Conservation (phyloP, 2,329 filamentous ascomycete genomes). For the Aureobasidium sp. region DNA sequence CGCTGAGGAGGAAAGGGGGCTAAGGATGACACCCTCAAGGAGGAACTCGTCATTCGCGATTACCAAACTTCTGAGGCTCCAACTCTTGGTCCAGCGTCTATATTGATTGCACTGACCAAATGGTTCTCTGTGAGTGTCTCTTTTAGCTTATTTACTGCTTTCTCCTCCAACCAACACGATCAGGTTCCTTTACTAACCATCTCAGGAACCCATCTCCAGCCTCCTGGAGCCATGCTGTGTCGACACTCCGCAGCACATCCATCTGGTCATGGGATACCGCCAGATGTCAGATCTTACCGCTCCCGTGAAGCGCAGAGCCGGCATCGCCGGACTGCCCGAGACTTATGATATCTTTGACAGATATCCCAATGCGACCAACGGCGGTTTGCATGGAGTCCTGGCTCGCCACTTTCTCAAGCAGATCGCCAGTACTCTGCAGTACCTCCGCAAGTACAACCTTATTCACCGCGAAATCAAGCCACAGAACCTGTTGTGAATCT, state of each 20-base stretch:
- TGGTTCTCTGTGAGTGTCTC: too few species aligned
- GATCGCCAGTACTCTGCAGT: constrained; percentile 90
- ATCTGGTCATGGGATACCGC: constrained; percentile 99
- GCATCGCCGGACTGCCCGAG: constrained; percentile 79
- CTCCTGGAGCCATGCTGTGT: too few species aligned
- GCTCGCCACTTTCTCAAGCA: constrained; percentile 97
- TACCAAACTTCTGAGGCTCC: too few species aligned
- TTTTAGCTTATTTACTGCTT: too few species aligned
- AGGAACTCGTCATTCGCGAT: neutral
- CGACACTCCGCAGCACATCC: constrained; percentile 88
- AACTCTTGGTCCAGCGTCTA: too few species aligned
- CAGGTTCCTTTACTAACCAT: too few species aligned
- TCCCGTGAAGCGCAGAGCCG: constrained; percentile 95
- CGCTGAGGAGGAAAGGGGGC: too few species aligned
- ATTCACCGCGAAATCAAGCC: constrained; percentile 99
- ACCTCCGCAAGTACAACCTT: constrained; percentile 84
- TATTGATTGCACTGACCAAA: too few species aligned
- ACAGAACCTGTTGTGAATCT: constrained; percentile 94
- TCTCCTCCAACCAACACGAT: too few species aligned
- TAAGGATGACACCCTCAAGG: neutral
- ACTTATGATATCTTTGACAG: constrained; percentile 93
- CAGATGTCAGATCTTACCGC: constrained; percentile 93
- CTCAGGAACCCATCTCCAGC: too few species aligned
- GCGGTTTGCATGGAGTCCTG: constrained; percentile 96
- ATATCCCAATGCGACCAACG: constrained; percentile 85